A percentile compares a stretch with the other conserved stretches of the same genome.
Conservation (phyloP, 2,329 filamentous ascomycete species). For the Phaeosphaeria sp. region DNA sequence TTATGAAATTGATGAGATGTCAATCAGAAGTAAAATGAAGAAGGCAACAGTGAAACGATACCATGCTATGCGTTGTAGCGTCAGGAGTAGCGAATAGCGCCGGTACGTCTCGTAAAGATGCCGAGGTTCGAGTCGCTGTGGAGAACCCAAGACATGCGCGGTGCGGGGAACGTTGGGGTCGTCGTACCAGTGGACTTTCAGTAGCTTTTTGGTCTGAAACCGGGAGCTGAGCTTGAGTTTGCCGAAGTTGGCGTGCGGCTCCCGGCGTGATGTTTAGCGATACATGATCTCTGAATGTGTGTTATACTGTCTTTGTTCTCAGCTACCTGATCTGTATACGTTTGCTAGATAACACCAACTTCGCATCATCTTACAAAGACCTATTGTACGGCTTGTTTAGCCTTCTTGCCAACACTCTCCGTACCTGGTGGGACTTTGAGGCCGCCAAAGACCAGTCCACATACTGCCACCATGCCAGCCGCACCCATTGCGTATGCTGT, state of each 20-base stretch:
- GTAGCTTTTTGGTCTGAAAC: background rate
- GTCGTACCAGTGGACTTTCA: background rate
- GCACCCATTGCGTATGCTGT: conserved; percentile 83
- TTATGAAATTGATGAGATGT: background rate
- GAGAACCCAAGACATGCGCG: conserved; percentile 1
- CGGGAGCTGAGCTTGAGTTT: background rate
- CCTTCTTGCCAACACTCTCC: conserved; percentile 36
- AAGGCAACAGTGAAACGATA: background rate
- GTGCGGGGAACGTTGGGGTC: conserved; percentile 18
- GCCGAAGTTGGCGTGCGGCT: background rate
- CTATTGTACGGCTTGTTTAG: conserved; percentile 13
- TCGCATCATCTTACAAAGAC: background rate
- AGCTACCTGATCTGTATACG: background rate
- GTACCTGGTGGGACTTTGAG: conserved; percentile 68
- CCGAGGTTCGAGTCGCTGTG: conserved; percentile 26
- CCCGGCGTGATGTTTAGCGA: background rate
- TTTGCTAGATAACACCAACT: background rate
- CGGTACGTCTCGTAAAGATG: conserved; percentile 5
- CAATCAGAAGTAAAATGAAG: background rate
- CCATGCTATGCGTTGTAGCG: background rate
- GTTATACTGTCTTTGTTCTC: background rate
- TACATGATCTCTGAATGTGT: no score
- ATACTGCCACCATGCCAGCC: conserved; percentile 78
- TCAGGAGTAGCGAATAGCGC: background rate
- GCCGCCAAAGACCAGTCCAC: conserved; percentile 71